Percentiles rank a stretch among this genome's conserved stretches.
These are phyloP conservation scores for Diaporthe destruens DNA, from an alignment of 2,329 filamentous ascomycete genomes.

Conservation along the genomic window DNA sequence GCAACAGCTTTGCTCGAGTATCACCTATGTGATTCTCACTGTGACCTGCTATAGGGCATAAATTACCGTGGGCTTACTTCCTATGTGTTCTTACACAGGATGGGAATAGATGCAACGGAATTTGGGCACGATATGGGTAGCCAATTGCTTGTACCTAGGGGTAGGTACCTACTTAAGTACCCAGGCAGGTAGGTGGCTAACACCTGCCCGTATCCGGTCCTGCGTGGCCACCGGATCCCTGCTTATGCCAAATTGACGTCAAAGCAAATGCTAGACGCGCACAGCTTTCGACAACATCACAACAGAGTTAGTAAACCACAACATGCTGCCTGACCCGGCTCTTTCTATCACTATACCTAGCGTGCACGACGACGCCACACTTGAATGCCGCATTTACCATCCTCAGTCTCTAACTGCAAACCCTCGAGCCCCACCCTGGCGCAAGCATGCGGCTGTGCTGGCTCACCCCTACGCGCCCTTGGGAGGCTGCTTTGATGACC, in stretches of 20 bases:
- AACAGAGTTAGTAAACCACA: background rate
- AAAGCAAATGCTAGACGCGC: slow-evolving; percentile 18
- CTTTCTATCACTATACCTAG: slow-evolving; percentile 85
- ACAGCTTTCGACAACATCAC: background rate
- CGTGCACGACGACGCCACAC: slow-evolving; percentile 82
- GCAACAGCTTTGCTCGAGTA: no score
- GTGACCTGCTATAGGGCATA: no score
- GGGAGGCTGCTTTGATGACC: slow-evolving; percentile 88
- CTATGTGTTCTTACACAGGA: no score
- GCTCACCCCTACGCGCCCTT: slow-evolving; percentile 93
- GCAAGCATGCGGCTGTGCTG: slow-evolving; percentile 71
- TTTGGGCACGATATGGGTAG: no score
- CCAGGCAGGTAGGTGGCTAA: no score
- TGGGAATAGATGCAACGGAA: no score
- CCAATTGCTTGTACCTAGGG: no score
- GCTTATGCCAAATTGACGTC: slow-evolving; percentile 22
- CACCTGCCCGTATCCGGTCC: no score
- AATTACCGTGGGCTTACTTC: no score
- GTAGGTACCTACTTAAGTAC: no score
- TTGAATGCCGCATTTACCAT: slow-evolving; percentile 89
- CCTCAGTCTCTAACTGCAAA: slow-evolving; percentile 60
- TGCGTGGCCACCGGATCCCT: background rate
- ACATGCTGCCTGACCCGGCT: slow-evolving; percentile 68
- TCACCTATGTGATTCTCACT: no score
- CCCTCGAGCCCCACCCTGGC: slow-evolving; percentile 56